Percentiles rank a stretch among this genome's conserved stretches.
Conservation (phyloP, 805 yeast species). For the Wickerhamomyces silvicola region DNA sequence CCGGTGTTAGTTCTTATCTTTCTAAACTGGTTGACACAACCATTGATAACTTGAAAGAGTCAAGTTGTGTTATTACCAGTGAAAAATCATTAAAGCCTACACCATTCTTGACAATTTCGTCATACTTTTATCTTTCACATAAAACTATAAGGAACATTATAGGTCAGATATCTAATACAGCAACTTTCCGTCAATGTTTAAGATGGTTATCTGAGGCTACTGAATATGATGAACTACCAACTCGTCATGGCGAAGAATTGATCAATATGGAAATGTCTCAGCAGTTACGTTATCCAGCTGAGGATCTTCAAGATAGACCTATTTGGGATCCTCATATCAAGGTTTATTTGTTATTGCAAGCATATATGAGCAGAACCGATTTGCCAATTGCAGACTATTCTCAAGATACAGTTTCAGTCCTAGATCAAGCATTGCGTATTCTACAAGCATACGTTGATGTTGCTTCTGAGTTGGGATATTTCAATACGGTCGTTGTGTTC, state of each 20-base stretch:
- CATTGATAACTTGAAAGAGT: conserved; percentile 58
- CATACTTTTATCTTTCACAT: conserved; percentile 91
- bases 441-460: conserved; percentile 90
- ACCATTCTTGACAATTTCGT: conserved; percentile 75
- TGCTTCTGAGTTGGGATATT: conserved; percentile 75
- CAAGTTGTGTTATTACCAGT: conserved; percentile 59
- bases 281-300: conserved; percentile 52
- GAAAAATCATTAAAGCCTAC: conserved; percentile 52
- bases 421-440: conserved; percentile 92
- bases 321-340: conserved; percentile 76
- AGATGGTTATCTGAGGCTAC: conserved; percentile 87
- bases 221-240: conserved; percentile 84
- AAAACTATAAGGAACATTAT: conserved; percentile 72
- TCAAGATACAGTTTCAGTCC: conserved; percentile 87
- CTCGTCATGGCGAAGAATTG: conserved; percentile 52
- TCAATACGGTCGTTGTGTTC: conserved; percentile 52
- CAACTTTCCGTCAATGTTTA: conserved; percentile 61
- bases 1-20: conserved; percentile 76
- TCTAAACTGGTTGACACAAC: conserved; percentile 63
- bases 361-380: conserved; percentile 78
- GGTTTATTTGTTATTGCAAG: conserved; percentile 81
- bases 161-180: conserved; percentile 37
- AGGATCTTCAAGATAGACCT: conserved; percentile 70
- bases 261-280: conserved; percentile 79
- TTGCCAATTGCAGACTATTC: conserved; percentile 92